These are phyloP conservation scores for Boletus insuetus DNA, from an alignment of 768 basidiomycete species.

Conservation along the genomic window DNA sequence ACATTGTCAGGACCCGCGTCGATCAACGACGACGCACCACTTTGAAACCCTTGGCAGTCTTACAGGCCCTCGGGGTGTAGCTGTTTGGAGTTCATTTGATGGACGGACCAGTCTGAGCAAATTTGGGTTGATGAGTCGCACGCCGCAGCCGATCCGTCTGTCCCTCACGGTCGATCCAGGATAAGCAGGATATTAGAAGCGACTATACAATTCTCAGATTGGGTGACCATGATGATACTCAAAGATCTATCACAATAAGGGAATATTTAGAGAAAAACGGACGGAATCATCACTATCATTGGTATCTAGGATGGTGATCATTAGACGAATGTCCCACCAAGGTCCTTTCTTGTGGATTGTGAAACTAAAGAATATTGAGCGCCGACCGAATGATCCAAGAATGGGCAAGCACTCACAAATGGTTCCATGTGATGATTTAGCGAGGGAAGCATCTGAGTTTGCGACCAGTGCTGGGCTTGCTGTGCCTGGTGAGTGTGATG, in stretches of 20 bases:
- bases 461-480: slow-evolving; percentile 47
- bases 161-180: slow-evolving; percentile 37
- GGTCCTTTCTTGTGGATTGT: slow-evolving; percentile 45
- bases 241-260: slow-evolving; percentile 46
- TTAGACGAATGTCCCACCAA: slow-evolving; percentile 47
- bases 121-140: slow-evolving; percentile 1
- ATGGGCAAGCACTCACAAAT: slow-evolving; percentile 49
- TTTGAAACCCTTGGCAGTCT: slow-evolving; percentile 24
- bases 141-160: slow-evolving; percentile 38
- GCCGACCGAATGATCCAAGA: slow-evolving; percentile 1
- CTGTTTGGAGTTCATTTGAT: slow-evolving; percentile 35
- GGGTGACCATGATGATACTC: slow-evolving; percentile 45
- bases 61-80: slow-evolving; percentile 32
- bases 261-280: slow-evolving; percentile 34
- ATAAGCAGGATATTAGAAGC: slow-evolving; percentile 42
- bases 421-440: slow-evolving; percentile 53
- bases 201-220: slow-evolving; percentile 42
- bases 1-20: slow-evolving; percentile 33
- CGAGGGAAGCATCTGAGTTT: slow-evolving; percentile 42
- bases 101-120: slow-evolving; percentile 36
- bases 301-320: slow-evolving; percentile 51
- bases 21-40: slow-evolving; percentile 21
- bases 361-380: slow-evolving; percentile 19
- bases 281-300: slow-evolving; percentile 38
- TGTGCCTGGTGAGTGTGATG: slow-evolving; percentile 28